A percentile compares a stretch with the other conserved stretches of the same genome.
Conservation (phyloP, 352 stramenopile genomes). For the Globisporangium irregulare region DNA sequence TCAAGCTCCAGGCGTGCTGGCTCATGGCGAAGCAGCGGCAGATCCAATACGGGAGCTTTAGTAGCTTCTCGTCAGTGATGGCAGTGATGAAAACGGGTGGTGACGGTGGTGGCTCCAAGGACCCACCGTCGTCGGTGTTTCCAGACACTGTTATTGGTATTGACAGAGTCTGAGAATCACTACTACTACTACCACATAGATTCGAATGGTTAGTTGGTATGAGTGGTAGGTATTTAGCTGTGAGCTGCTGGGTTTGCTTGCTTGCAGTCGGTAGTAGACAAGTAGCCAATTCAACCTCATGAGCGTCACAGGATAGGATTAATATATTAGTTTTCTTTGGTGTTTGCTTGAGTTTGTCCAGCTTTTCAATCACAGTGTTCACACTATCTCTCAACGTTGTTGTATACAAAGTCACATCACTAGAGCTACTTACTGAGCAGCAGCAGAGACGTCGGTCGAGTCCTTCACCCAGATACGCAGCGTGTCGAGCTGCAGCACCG, state of each 20-base stretch:
- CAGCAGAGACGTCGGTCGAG: neutral
- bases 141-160: neutral
- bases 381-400: neutral
- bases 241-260: too few relatives aligned
- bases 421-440: neutral
- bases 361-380: too few relatives aligned
- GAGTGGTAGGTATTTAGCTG: too few relatives aligned
- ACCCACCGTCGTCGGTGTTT: neutral
- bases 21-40: neutral
- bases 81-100: too few relatives aligned
- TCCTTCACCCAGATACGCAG: conserved; percentile 76
- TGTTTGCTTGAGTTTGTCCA: too few relatives aligned
- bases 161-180: neutral
- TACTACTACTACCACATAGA: too few relatives aligned
- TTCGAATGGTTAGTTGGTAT: too few relatives aligned
- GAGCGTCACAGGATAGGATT: too few relatives aligned
- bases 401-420: neutral
- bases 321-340: too few relatives aligned
- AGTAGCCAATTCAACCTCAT: too few relatives aligned
- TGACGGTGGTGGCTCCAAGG: neutral
- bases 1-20: conserved; percentile 7
- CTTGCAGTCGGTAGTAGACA: too few relatives aligned
- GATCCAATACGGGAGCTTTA: conserved; percentile 3
- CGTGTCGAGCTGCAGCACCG: conserved; percentile 46
- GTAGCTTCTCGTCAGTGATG: too few relatives aligned